Base-by-base conservation (phyloP, 495 filamentous ascomycete species). In the Penicillium subrubescens region DNA sequence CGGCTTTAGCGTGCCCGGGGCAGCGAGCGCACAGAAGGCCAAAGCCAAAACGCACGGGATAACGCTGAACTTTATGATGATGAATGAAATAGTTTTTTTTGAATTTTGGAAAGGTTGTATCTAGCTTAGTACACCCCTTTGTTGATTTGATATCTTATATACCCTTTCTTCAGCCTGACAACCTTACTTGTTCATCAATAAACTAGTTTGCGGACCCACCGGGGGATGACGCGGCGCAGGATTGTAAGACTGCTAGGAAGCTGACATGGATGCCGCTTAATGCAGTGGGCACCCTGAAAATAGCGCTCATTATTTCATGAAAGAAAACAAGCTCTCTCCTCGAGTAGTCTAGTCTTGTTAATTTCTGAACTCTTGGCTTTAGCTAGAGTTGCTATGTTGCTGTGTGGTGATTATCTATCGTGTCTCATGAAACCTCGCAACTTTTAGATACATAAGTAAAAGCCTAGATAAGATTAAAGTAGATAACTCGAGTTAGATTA, bases 61-160 rank as follows among this genome's bases (percentile, higher is more conserved):
- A 1, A 48, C 19, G 19, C 19, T 55, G 23, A 62, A 19, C 43
- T 65, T 70, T 67, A 70, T 72, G 14, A 23, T 59, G 21, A 21
- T n/a, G n/a, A n/a, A 31, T 17, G 21, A 14, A n/a, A n/a, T n/a
- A n/a, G n/a, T 0, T 37, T 10, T 55, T 1, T 19, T 23, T 19
- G 7, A 21, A 31, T 8, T 12, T 15, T 3, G 12, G 29, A 29
- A n/a, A n/a, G n/a, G 11, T 15, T 27, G 0, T 14, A 27, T 15
- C 11, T 15, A 15, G 19, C 48, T 51, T 0, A 11, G 2, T 8
- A 51, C 11, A 17, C 11, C 25, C 21, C 11, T 29, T 17, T 15
- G 46, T n/a, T n/a, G n/a, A n/a, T n/a, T 31, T 56, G 15, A 14
- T 1, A 12, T 12, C 52, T 55, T 55, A 55, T 55, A 55, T 55